Conservation (phyloP, 495 filamentous ascomycete genomes). For the Xylaria bambusicola region DNA sequence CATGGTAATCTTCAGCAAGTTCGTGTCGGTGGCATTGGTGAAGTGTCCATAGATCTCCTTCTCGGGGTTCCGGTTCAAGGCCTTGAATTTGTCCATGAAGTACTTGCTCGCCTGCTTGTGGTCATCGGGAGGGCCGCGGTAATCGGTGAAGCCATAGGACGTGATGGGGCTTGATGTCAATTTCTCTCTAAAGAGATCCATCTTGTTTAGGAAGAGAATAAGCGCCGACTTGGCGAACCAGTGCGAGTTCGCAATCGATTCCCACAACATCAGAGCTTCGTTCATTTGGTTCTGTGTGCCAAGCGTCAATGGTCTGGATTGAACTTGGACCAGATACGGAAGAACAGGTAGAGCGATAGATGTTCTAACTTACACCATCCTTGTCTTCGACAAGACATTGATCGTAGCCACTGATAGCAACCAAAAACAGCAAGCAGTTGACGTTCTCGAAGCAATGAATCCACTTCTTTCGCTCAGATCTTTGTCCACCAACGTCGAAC, state of each 20-base stretch:
- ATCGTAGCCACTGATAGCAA: slow-evolving; percentile 95
- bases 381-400: slow-evolving; percentile 97
- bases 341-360: background rate
- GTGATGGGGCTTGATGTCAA: slow-evolving; percentile 77
- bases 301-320: slow-evolving; percentile 22
- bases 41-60: slow-evolving; percentile 93
- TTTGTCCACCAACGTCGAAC: slow-evolving; percentile 97
- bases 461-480: slow-evolving; percentile 99
- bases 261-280: slow-evolving; percentile 96
- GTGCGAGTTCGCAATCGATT: slow-evolving; percentile 94
- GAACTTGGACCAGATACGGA: background rate
- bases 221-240: slow-evolving; percentile 97
- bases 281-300: slow-evolving; percentile 99
- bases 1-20: slow-evolving; percentile 96
- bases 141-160: slow-evolving; percentile 89
- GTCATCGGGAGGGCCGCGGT: slow-evolving; percentile 56
- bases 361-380: slow-evolving; percentile 74
- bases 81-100: slow-evolving; percentile 87
- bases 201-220: slow-evolving; percentile 99
- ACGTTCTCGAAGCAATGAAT: slow-evolving; percentile 99
- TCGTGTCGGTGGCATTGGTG: slow-evolving; percentile 94
- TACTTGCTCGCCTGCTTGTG: slow-evolving; percentile 42
- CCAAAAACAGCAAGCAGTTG: slow-evolving; percentile 88
- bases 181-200: slow-evolving; percentile 95
- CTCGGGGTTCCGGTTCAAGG: slow-evolving; percentile 78